Evolutionary conservation across 2,329 filamentous ascomycete species (phyloP), one percentile per base, ranked within the genome.

Genomic region (Tricladium varicosporioides): DNA sequence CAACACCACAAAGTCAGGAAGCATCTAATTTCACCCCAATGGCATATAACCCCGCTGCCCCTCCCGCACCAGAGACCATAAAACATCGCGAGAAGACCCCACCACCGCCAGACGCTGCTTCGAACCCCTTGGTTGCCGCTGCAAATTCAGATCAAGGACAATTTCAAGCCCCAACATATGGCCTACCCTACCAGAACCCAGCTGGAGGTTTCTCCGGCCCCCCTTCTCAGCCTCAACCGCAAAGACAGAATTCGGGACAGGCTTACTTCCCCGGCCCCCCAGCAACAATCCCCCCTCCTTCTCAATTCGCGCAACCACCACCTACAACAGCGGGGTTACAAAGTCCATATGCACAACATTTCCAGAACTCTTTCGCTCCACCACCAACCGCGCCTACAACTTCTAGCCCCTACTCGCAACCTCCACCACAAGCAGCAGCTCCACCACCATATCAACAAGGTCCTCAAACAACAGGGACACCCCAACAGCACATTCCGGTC

Each of bases 21-120:
- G 71, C 76, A n/a, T 66, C 75, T 33, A 78, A 67, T 65, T 87
- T 85, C 63, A 77, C 74, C 7, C 86, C 87, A 0, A 84, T 90
- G 75, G 82, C 87, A 2, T 92, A 92, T 69, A 92, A 92, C 68
- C 89, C 89, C 2, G 89, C 89, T 0, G 88, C 89, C 1, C 89
- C 89, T 4, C 79, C 87, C 0, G 87, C 87, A 0, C 87, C 88
- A 1, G 89, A 92, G 69, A 78, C 82, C 18, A 84, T 92, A 51
- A 77, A 80, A 16, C 83, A 89, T 70, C 81, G 89, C 48, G 89
- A 92, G 71, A 92, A 92, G 78, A 93, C 89, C 0, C 89, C 89
- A 1, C 83, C 89, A 3, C 87, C 87, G 2, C 82, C 86, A 33
- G 89, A 92, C 65, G 83, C 78, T 42, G 81, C 78, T 11, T 74